Evolutionary conservation across 2,329 filamentous ascomycete genomes (phyloP).

Genomic region (Fusarium continuum): DNA sequence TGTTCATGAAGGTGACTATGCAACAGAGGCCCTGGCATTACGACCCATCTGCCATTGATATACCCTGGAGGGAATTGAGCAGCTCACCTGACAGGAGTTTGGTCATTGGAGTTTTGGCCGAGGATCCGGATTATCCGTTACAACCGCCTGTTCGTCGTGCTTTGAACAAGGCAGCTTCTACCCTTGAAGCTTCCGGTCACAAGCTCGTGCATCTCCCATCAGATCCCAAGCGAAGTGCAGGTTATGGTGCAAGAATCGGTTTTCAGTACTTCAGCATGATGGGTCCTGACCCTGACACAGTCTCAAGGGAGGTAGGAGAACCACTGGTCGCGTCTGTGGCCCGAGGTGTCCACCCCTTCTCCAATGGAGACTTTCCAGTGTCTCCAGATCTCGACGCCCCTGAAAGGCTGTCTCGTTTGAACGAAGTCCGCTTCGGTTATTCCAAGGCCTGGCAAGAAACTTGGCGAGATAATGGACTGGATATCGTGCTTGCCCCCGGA

Average conservation of each 20-base stretch:
- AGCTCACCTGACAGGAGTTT: constrained; percentile 10
- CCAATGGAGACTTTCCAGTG: constrained; percentile 18
- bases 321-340: constrained; percentile 34
- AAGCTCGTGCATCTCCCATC: constrained; percentile 49
- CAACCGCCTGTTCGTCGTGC: constrained; percentile 61
- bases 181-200: constrained; percentile 56
- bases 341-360: constrained; percentile 28
- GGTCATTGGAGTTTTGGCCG: constrained; percentile 58
- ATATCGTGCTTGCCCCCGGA: constrained; percentile 33
- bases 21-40: constrained; percentile 54
- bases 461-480: constrained; percentile 26
- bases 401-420: neutral
- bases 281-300: constrained; percentile 16
- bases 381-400: constrained; percentile 2
- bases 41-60: constrained; percentile 53
- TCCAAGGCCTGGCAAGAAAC: constrained; percentile 20
- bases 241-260: constrained; percentile 25
- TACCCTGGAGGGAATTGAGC: constrained; percentile 56
- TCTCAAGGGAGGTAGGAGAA: constrained; percentile 28
- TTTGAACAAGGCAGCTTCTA: constrained; percentile 51
- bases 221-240: constrained; percentile 25
- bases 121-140: constrained; percentile 58
- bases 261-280: constrained; percentile 34
- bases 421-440: constrained; percentile 13
- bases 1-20: constrained; percentile 52